phyloP scores from a whole-genome alignment of 495 filamentous ascomycete genomes.

The Penicillium turbatum region DNA sequence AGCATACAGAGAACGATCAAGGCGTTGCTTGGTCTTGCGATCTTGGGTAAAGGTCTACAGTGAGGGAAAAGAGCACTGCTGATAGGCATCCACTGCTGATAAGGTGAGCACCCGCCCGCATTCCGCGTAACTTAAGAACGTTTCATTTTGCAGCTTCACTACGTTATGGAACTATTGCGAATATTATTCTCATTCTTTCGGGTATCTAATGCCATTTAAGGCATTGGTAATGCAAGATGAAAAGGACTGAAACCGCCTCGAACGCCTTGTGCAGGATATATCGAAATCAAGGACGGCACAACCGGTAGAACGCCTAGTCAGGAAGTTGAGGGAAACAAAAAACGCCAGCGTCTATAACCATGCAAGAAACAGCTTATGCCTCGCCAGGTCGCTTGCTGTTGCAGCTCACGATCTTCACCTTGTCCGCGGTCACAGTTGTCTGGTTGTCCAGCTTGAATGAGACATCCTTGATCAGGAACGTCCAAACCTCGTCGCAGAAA shows the following conservation, averaged over 20 bases:
- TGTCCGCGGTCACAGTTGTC: conserved; percentile 61
- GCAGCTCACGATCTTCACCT: conserved; percentile 97
- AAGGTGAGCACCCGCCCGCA: conserved; percentile 25
- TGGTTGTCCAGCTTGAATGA: conserved; percentile 93
- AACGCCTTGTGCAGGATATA: conserved; percentile 14
- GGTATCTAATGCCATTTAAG: conserved; percentile 21
- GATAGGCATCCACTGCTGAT: conserved; percentile 14
- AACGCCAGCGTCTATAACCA: conserved; percentile 10
- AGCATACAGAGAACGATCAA: neutral
- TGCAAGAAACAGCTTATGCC: conserved; percentile 30
- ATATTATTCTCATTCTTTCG: conserved; percentile 9
- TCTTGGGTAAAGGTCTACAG: neutral
- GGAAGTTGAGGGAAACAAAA: conserved; percentile 4
- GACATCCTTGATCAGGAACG: conserved; percentile 97
- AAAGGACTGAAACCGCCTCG: conserved; percentile 1
- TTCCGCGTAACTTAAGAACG: neutral
- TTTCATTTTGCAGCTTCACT: neutral
- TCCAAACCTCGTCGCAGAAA: conserved; percentile 99
- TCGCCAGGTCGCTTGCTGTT: conserved; percentile 82
- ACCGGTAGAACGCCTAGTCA: conserved; percentile 23
- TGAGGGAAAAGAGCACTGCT: neutral
- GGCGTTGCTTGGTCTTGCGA: neutral
- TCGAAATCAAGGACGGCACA: conserved; percentile 6
- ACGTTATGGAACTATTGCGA: neutral
- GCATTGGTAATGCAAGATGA: conserved; percentile 13